Evolutionary conservation across 2,329 filamentous ascomycete species (phyloP), one percentile per base, ranked within the genome.

Genomic region (Chrysoporthe austroafricana): DNA sequence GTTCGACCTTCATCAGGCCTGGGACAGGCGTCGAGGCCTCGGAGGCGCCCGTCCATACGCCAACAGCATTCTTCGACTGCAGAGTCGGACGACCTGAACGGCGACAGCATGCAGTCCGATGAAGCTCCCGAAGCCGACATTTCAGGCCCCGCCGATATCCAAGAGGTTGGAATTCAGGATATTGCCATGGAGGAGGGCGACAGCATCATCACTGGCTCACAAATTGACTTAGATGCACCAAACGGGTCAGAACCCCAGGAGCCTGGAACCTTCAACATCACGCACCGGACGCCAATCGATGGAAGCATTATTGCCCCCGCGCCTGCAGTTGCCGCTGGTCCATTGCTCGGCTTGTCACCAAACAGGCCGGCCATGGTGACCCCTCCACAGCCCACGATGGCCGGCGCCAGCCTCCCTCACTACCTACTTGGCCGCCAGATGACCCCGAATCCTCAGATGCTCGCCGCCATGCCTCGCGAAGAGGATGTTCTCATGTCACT

Each of bases 401-500:
- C 90, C 8, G 88, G 85, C 67, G 87, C 91, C 21, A 91, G 88
- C 69, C 90, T 96, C 67, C 90, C 93, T 52, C 88, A 92, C 67
- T 96, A 95, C 75, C 85, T 94, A 36, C 86, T 93, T 62, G 91
- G 97, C 73, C 90, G 91, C 48, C 88, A 88, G 59, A 79, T 90
- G 63, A 85, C 88, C 48, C 88, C 91, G 36, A 87, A 88, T 74
- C 87, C 91, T 18, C 90, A 91, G 72, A 90, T 96, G 73, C 83
- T 97, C 43, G 92, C 94, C 39, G 91, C 94, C 13, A 97, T 98
- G 91, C 96, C 96, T 11, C 89, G 96, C 62, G 96, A 99, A 74
- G 96, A 99, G 78, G 96, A 99, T 75, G 96, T 99, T 2, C 84
- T 99, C 71, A 97, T 99, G 95, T 97, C 96, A 6, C 85, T 99